These are phyloP conservation scores for Debaryomycetaceae sp. DNA, from an alignment of 1,139 yeast species.

Conservation along the genomic window DNA sequence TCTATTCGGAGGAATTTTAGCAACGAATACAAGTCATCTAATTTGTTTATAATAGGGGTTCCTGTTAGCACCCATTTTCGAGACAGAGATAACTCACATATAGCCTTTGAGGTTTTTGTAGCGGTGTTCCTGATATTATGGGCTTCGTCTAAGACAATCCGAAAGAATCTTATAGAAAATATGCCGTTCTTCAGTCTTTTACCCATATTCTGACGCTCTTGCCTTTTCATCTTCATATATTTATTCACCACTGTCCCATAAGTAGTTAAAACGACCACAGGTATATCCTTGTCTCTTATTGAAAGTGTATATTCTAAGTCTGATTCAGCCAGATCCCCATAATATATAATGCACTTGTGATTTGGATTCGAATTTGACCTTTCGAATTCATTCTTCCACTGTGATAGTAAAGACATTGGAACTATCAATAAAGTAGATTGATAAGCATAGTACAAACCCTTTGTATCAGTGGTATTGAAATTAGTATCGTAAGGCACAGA, in stretches of 20 bases:
- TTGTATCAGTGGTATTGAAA: slow-evolving; percentile 6
- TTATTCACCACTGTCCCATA: slow-evolving; percentile 87
- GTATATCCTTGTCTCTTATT: slow-evolving; percentile 40
- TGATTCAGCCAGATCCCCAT: slow-evolving; percentile 59
- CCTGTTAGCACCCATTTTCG: slow-evolving; percentile 91
- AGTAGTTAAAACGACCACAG: slow-evolving; percentile 78
- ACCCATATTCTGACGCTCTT: not conserved
- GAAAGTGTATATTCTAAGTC: slow-evolving; percentile 47
- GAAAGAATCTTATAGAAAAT: slow-evolving; percentile 69
- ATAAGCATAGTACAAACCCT: slow-evolving; percentile 50
- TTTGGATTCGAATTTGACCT: slow-evolving; percentile 49
- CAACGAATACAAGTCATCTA: slow-evolving; percentile 82
- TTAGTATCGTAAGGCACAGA: slow-evolving; percentile 52
- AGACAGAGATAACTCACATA: slow-evolving; percentile 59
- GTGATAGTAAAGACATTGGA: slow-evolving; percentile 86
- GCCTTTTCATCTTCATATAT: slow-evolving; percentile 41
- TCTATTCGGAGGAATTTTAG: slow-evolving; percentile 72
- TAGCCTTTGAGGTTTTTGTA: slow-evolving; percentile 79
- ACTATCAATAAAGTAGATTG: slow-evolving; percentile 77
- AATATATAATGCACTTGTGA: slow-evolving; percentile 57
- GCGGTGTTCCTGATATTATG: slow-evolving; percentile 82
- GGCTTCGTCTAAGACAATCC: slow-evolving; percentile 88
- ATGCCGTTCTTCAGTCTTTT: slow-evolving; percentile 45
- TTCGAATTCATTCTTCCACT: slow-evolving; percentile 84
- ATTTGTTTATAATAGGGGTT: slow-evolving; percentile 85